Evolutionary conservation across 1,284 basidiomycete genomes (phyloP).

Genomic region (Cutaneotrichosporon spelunceum): DNA sequence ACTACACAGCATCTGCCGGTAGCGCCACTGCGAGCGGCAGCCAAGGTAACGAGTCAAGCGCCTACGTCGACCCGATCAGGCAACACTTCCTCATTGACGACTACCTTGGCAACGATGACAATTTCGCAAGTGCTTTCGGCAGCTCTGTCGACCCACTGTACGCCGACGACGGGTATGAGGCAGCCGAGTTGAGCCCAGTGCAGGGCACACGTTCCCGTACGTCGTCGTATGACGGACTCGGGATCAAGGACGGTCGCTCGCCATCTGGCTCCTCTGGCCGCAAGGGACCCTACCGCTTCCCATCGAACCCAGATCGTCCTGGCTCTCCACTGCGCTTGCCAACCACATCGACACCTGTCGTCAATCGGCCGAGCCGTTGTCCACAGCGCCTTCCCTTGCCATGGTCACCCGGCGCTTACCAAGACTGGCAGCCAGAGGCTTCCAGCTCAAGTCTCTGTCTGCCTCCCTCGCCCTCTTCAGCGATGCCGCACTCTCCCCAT

Average conservation of each 20-base stretch:
- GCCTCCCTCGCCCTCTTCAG: not conserved
- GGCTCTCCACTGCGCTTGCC: conserved; percentile 13
- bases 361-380: not conserved
- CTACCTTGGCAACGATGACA: not conserved
- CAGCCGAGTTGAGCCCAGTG: not conserved
- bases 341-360: not conserved
- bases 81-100: not conserved
- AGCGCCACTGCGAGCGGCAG: not conserved
- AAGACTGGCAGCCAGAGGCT: not conserved
- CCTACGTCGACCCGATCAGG: not conserved
- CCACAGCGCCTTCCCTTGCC: not conserved
- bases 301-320: conserved; percentile 7
- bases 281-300: not conserved
- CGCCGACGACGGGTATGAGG: not conserved
- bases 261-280: not conserved
- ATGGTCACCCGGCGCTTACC: not conserved
- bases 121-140: not conserved
- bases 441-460: not conserved
- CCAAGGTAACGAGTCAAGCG: not conserved
- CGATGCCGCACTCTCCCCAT: not conserved
- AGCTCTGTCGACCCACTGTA: not conserved
- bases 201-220: conserved; percentile 9
- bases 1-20: not conserved
- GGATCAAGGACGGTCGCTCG: not conserved
- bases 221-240: not conserved